These are phyloP conservation scores for Oligophagozyma castellii DNA, from an alignment of 1,139 yeast genomes.

Conservation along the genomic window DNA sequence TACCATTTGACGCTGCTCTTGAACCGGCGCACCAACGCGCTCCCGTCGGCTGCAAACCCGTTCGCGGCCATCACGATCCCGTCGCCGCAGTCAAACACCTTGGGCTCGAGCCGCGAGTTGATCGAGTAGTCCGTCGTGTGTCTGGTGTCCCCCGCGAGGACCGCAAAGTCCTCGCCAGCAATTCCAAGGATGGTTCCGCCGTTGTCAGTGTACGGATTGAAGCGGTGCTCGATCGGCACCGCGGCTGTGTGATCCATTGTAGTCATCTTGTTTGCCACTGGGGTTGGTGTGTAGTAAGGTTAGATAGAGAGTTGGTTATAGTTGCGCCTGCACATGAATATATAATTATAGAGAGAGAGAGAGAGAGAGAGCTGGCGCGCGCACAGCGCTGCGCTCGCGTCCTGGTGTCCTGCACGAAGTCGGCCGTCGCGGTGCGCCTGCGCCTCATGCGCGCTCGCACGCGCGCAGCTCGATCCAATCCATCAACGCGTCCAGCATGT, in stretches of 20 bases:
- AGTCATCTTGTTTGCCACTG: background rate
- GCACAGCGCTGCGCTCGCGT: conserved; percentile 1
- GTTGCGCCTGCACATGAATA: no score
- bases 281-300: no score
- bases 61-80: conserved; percentile 79
- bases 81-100: conserved; percentile 83
- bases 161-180: conserved; percentile 95
- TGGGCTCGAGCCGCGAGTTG: conserved; percentile 85
- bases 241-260: conserved; percentile 27
- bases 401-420: background rate
- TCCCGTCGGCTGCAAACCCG: conserved; percentile 94
- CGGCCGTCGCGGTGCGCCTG: background rate
- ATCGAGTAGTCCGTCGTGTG: conserved; percentile 90
- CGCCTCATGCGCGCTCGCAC: conserved; percentile 1
- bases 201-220: conserved; percentile 91
- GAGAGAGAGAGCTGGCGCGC: background rate
- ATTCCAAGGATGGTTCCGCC: conserved; percentile 97
- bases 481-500: conserved; percentile 11
- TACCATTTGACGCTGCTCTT: conserved; percentile 81
- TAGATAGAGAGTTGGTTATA: no score
- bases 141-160: conserved; percentile 95
- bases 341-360: no score
- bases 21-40: conserved; percentile 67
- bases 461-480: background rate
- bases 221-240: conserved; percentile 79